Percentiles rank a stretch among this genome's conserved stretches.
Conservation (phyloP, 78 protist species). For the slime mould (Dictyostelium discoideum) region DNA sequence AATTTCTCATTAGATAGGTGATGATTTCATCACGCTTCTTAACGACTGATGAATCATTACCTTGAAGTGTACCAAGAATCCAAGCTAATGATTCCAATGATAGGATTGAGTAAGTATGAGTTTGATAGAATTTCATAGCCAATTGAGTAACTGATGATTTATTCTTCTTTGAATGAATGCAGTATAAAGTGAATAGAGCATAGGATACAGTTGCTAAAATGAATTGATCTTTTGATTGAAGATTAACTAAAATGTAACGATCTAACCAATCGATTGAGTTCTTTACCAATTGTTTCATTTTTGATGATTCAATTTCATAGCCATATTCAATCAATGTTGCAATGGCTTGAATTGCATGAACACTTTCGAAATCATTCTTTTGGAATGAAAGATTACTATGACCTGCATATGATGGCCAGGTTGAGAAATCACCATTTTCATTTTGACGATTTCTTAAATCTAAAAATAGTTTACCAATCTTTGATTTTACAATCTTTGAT, state of each 20-base stretch:
- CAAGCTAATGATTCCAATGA: slow-evolving; percentile 58
- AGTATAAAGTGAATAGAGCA: slow-evolving; percentile 27
- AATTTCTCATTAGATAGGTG: slow-evolving; percentile 5
- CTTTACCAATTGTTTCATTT: background rate
- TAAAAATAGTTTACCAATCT: background rate
- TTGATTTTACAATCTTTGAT: slow-evolving; percentile 9
- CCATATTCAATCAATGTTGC: slow-evolving; percentile 21
- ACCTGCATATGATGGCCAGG: slow-evolving; percentile 20
- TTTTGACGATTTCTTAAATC: slow-evolving; percentile 27
- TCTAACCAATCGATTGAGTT: slow-evolving; percentile 29
- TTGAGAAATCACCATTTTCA: slow-evolving; percentile 14
- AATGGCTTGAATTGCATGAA: slow-evolving; percentile 68
- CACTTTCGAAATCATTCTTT: slow-evolving; percentile 36
- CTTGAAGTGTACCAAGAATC: slow-evolving; percentile 49
- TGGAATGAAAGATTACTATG: background rate
- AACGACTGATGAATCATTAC: background rate
- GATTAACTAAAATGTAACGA: background rate
- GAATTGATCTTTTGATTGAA: background rate
- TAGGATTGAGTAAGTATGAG: background rate
- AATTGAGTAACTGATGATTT: slow-evolving; percentile 6
- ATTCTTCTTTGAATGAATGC: slow-evolving; percentile 29
- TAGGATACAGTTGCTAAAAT: slow-evolving; percentile 18
- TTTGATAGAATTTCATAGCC: slow-evolving; percentile 42
- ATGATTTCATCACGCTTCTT: slow-evolving; percentile 73
- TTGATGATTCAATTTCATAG: slow-evolving; percentile 6